Evolutionary conservation across 2,329 filamentous ascomycete genomes (phyloP), one percentile per base, ranked within the genome.

Genomic region (Alternaria sp.): DNA sequence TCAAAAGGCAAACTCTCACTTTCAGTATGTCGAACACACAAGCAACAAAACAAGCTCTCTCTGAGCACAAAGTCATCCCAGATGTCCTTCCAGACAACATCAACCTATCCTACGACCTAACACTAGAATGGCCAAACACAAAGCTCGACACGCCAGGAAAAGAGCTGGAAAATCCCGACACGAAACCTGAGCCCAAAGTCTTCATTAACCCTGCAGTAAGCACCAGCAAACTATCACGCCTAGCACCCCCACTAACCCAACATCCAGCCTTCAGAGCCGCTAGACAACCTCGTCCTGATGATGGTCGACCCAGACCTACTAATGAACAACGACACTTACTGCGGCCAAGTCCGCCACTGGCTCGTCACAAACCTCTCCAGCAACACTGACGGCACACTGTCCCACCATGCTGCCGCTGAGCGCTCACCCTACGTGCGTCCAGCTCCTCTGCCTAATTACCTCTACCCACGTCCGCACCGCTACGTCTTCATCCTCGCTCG

Each of bases 331-430:
- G 67, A 71, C 60, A 65, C 60, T 0, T 62, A 66, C 44, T 69
- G 67, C 22, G 69, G 66, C 11, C 69, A 70, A 54, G 67, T 71
- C 2, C 64, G 69, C 16, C 69, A 71, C 43, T 69, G 69, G 69
- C 60, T 71, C 30, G 61, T 64, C 14, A 70, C 59, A n/a, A 64
- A 67, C 22, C 20, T 70, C 5, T 59, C 64, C 5, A 46, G 62
- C 5, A 55, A 44, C 32, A 4, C 60, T 3, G 44, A 57, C n/a
- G 69, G 69, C 22, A 54, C 52, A 0, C 54, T 71, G 0, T 48
- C 51, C 4, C 44, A 58, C 24, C 34, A 56, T 6, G 24, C 39
- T 14, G 57, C 52, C 5, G 61, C 44, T n/a, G 46, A 56, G 30
- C 59, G 66, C 28, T 70, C 69, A 1, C 53, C 67, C 1, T 69